Evolutionary conservation across 352 stramenopile genomes (phyloP).

Genomic region (Phytophthora sansomeana): DNA sequence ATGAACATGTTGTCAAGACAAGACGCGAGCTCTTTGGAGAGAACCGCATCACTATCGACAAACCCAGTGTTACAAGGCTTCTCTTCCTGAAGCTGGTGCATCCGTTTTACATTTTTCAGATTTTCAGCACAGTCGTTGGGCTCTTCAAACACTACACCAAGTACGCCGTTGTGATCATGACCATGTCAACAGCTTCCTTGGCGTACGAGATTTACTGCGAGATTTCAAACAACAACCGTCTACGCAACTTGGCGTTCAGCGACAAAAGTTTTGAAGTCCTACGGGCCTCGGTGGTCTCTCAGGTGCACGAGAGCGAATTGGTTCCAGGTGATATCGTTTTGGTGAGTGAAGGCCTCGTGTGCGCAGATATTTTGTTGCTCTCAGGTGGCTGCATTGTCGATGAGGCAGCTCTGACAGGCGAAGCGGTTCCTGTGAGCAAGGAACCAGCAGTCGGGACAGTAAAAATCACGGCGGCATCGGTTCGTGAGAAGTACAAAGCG

Average conservation of each 20-base stretch:
- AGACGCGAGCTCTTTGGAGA: conserved; percentile 47
- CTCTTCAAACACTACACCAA: conserved; percentile 50
- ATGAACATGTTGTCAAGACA: conserved; percentile 17
- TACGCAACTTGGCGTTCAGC: conserved; percentile 52
- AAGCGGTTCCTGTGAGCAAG: not conserved
- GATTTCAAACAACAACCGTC: conserved; percentile 49
- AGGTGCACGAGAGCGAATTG: conserved; percentile 46
- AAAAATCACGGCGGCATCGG: not conserved
- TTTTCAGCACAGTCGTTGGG: conserved; percentile 63
- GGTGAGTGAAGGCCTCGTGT: conserved; percentile 36
- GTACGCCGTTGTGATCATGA: conserved; percentile 58
- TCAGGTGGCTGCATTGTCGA: conserved; percentile 37
- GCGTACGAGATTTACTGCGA: conserved; percentile 61
- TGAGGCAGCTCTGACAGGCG: not conserved
- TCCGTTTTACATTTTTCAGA: conserved; percentile 72
- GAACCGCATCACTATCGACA: conserved; percentile 56
- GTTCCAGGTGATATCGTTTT: conserved; percentile 62
- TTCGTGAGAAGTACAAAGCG: not conserved
- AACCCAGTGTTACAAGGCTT: conserved; percentile 41
- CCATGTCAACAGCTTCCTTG: conserved; percentile 50
- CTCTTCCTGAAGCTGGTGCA: conserved; percentile 66
- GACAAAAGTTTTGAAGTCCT: conserved; percentile 46
- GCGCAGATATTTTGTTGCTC: conserved; percentile 55
- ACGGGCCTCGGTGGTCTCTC: conserved; percentile 14
- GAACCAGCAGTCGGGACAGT: not conserved